Evolutionary conservation across 2,329 filamentous ascomycete species (phyloP), one percentile per base, ranked within the genome.

Genomic region (Talaromyces sp.): DNA sequence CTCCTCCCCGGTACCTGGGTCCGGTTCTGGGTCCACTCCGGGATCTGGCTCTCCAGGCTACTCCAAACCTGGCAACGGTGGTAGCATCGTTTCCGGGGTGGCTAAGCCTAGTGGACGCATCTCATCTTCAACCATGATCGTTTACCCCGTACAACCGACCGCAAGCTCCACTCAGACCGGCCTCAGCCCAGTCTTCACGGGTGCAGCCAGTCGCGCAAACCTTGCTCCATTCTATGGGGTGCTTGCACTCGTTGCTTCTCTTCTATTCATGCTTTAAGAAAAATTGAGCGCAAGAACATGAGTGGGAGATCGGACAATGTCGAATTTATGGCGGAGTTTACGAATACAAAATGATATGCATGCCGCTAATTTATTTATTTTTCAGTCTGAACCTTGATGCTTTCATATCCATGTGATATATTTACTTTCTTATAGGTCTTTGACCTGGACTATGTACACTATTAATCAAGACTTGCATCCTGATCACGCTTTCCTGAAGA

Each of bases 131-230:
- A 61, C 58, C 10, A 36, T 56, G 55, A 54, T 50, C n/a, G 31
- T 54, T 18, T 57, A 60, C 34, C 62, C 52, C 60, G 31, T 51
- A 33, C 16, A 51, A 56, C 34, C 61, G 44, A 23, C 55, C 52
- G 10, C 62, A 14, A 61, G 56, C 59, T 16, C 40, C 56, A 64
- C 62, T 27, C 28, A 58, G 28, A 56, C 59, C 10, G 51, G 59
- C 16, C 50, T 58, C 42, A 59, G 36, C 53, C 59, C 62, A 44
- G 62, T 42, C n/a, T 64, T 31, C 56, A 64, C 62, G 16, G 60
- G 62, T 12, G 62, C 62, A 47, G 62, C 60, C 42, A 59, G 59
- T 36, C 55, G 40, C 5, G 33, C 55, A 33, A 59, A 36, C 34
- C 16, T 60, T 14, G 60, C 44, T 28, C 54, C 57, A n/a, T 27